A percentile compares a stretch with the other conserved stretches of the same genome.
Conservation (phyloP, 306 rosid species). For the Dryas alaskensis region DNA sequence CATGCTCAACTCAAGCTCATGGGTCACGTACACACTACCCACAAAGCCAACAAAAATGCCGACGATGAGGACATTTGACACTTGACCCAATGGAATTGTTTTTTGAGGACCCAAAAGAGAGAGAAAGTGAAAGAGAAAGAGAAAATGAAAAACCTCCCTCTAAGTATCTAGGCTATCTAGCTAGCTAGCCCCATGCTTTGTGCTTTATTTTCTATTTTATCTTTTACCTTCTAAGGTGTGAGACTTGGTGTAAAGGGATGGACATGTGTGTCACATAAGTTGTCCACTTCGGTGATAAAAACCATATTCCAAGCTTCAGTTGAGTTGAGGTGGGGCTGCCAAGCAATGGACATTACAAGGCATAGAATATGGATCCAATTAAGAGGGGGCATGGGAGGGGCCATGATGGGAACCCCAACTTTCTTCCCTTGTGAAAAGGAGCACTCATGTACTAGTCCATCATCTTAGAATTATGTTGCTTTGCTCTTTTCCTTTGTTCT, state of each 20-base stretch:
- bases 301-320: conserved; percentile 41
- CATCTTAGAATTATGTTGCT: conserved; percentile 60
- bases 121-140: not conserved
- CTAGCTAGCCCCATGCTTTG: conserved; percentile 33
- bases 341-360: conserved; percentile 46
- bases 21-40: conserved; percentile 59
- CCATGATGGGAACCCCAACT: conserved; percentile 62
- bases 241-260: conserved; percentile 39
- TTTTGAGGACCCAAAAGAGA: conserved; percentile 5
- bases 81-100: conserved; percentile 34
- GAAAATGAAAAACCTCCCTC: not conserved
- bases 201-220: conserved; percentile 27
- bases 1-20: conserved; percentile 28
- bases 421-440: conserved; percentile 68
- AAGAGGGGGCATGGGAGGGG: conserved; percentile 46
- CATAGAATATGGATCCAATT: conserved; percentile 51
- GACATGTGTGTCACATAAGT: conserved; percentile 45
- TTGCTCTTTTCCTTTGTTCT: conserved; percentile 49
- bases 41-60: conserved; percentile 35
- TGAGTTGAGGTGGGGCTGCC: conserved; percentile 44
- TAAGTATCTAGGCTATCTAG: conserved; percentile 35
- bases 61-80: conserved; percentile 43
- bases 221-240: not conserved
- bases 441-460: conserved; percentile 56
- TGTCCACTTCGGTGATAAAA: conserved; percentile 48